Evolutionary conservation across 2,329 filamentous ascomycete genomes (phyloP), one percentile per base, ranked within the genome.

Genomic region (Hirsutella thompsonii): DNA sequence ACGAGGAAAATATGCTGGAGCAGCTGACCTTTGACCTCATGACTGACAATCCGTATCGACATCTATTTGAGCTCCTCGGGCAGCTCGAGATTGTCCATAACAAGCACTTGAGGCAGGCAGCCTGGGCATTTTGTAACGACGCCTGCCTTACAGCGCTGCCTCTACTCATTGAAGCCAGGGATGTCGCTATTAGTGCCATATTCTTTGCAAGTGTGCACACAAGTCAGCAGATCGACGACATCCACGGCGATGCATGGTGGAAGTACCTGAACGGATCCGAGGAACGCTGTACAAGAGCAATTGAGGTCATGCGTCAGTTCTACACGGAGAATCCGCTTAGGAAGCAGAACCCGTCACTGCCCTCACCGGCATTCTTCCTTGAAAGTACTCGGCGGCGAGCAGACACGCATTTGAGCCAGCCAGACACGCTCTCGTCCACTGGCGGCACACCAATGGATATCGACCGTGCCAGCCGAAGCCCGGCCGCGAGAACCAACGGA

Each of bases 71-170:
- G 42, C 81, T 89, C 55, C 74, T 94, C 26, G 76, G 79, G 41
- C 79, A 76, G 55, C 75, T 92, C 46, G 71, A 74, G 20, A 70
- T 88, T 37, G 78, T 85, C 44, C 80, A 90, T 53, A 84, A 93
- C 62, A 90, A 90, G 61, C 67, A 73, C 41, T 64, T 96, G 23
- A 77, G 90, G 42, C 89, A 94, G 60, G 79, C 84, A 0, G 83
- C 87, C 1, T 96, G 92, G 88, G 83, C 87, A 0, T 96, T 95
- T 54, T 78, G 94, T 47, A 95, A 93, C 56, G 92, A 98, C 61
- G 83, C 83, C 18, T 84, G 80, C 48, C 76, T 90, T 45, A 96
- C 90, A 1, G 76, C 81, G 33, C 70, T 96, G 38, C 93, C 89
- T 44, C 72, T 98, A 3, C 70, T 93, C 23, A 83, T 89, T 58